Conservation (phyloP, 2,329 filamentous ascomycete species). For the Aspergillus pseudoviridinutans region DNA sequence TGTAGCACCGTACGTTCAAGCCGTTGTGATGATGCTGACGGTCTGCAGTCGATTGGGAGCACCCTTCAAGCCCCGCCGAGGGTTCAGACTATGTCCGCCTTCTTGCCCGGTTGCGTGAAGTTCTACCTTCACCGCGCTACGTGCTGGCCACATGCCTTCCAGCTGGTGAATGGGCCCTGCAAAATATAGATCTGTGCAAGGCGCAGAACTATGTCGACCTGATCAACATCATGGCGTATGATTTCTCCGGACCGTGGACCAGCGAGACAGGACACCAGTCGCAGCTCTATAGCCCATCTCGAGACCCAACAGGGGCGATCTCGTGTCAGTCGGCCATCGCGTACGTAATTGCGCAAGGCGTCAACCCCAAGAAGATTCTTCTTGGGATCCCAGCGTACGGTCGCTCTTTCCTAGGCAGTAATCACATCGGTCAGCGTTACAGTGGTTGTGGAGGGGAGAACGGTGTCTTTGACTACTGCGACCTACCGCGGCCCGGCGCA, state of each 20-base stretch:
- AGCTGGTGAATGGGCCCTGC: slow-evolving; percentile 61
- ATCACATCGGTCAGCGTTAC: slow-evolving; percentile 61
- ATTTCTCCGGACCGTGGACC: slow-evolving; percentile 71
- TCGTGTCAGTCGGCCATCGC: slow-evolving; percentile 65
- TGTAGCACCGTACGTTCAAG: slow-evolving; percentile 20
- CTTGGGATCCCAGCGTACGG: slow-evolving; percentile 74
- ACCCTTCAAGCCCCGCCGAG: slow-evolving; percentile 63
- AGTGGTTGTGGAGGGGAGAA: slow-evolving; percentile 54
- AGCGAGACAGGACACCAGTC: slow-evolving; percentile 67
- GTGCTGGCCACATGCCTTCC: slow-evolving; percentile 70
- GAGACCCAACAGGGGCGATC: slow-evolving; percentile 35
- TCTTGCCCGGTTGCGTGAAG: slow-evolving; percentile 61
- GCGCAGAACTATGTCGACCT: slow-evolving; percentile 66
- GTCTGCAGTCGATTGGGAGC: slow-evolving; percentile 71
- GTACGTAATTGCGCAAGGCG: slow-evolving; percentile 62
- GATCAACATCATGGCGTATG: slow-evolving; percentile 76
- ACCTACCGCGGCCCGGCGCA: slow-evolving; percentile 59
- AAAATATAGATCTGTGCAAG: slow-evolving; percentile 62
- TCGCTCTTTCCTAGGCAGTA: slow-evolving; percentile 66
- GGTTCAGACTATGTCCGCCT: slow-evolving; percentile 68
- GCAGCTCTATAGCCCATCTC: slow-evolving; percentile 60
- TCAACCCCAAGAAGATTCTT: slow-evolving; percentile 67
- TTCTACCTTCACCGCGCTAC: slow-evolving; percentile 66
- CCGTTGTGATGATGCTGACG: neutral
- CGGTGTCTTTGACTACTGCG: slow-evolving; percentile 69